Conservation (phyloP, 1,284 basidiomycete species). For the Vanrija pseudolonga region DNA sequence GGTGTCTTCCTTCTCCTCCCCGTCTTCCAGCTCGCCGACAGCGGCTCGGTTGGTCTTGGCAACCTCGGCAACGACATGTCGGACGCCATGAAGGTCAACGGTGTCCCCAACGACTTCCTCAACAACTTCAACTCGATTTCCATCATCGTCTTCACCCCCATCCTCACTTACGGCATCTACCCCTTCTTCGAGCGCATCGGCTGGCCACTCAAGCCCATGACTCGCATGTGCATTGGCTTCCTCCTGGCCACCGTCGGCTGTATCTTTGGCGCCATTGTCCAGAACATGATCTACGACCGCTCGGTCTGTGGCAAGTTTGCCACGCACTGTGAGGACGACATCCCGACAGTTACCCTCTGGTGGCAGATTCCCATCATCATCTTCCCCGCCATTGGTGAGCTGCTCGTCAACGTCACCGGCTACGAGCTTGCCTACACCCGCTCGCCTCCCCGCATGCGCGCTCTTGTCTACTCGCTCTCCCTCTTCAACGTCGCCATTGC, state of each 20-base stretch:
- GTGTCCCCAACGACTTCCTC: slow-evolving; percentile 52
- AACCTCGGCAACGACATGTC: slow-evolving; percentile 48
- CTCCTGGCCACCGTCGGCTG: slow-evolving; percentile 45
- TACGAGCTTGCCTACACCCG: slow-evolving; percentile 54
- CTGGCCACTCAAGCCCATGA: slow-evolving; percentile 37
- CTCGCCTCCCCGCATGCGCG: slow-evolving; percentile 50
- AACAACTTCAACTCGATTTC: slow-evolving; percentile 53
- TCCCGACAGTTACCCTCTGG: slow-evolving; percentile 37
- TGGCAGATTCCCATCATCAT: slow-evolving; percentile 51
- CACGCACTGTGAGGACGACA: slow-evolving; percentile 32
- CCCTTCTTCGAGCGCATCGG: slow-evolving; percentile 48
- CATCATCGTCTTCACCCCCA: slow-evolving; percentile 50
- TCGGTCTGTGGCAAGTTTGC: slow-evolving; percentile 50
- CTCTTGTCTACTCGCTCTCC: slow-evolving; percentile 45
- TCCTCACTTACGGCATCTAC: slow-evolving; percentile 52
- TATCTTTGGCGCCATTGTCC: slow-evolving; percentile 51
- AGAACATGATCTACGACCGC: slow-evolving; percentile 51
- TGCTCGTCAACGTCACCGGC: slow-evolving; percentile 53
- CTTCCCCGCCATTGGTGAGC: slow-evolving; percentile 51
- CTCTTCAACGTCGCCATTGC: slow-evolving; percentile 52
- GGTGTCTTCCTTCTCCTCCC: slow-evolving; percentile 52
- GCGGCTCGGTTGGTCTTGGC: slow-evolving; percentile 40
- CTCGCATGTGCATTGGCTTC: slow-evolving; percentile 37
- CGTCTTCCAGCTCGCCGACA: slow-evolving; percentile 51
- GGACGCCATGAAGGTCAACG: slow-evolving; percentile 47